phyloP scores from a whole-genome alignment of 2,329 filamentous ascomycete species.

The Aspergillus calidoustus region DNA sequence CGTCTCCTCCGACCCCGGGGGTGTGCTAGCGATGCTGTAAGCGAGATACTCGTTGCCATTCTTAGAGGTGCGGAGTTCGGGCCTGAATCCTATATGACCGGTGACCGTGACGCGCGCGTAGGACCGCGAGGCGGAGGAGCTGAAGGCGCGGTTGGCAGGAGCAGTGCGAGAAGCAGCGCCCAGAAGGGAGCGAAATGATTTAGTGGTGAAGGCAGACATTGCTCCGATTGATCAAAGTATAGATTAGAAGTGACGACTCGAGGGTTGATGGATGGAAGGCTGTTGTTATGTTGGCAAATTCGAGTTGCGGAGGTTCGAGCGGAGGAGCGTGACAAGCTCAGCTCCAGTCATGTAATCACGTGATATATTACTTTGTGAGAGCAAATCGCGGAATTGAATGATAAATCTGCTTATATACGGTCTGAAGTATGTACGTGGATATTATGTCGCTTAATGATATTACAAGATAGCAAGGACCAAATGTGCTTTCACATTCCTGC shows the following conservation, averaged over 20 bases:
- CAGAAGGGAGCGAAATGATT: constrained; percentile 56
- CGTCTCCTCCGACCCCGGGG: constrained; percentile 70
- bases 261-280: not conserved
- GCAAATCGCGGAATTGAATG: not conserved
- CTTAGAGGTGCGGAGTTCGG: constrained; percentile 73
- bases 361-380: not conserved
- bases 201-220: constrained; percentile 53
- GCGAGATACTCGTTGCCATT: constrained; percentile 74
- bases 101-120: constrained; percentile 84
- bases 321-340: not conserved
- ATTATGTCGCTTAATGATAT: not conserved
- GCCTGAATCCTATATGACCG: constrained; percentile 79
- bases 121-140: constrained; percentile 63
- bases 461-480: not conserved
- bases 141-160: constrained; percentile 70
- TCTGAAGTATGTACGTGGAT: not conserved
- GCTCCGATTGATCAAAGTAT: not conserved
- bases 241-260: not conserved
- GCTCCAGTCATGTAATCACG: not conserved
- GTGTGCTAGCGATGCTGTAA: constrained; percentile 76
- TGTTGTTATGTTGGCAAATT: not conserved
- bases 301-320: not conserved
- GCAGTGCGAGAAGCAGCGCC: constrained; percentile 48
- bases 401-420: not conserved
- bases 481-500: not conserved